Conservation (phyloP, 306 rosid species). For the Argentina anserina region DNA sequence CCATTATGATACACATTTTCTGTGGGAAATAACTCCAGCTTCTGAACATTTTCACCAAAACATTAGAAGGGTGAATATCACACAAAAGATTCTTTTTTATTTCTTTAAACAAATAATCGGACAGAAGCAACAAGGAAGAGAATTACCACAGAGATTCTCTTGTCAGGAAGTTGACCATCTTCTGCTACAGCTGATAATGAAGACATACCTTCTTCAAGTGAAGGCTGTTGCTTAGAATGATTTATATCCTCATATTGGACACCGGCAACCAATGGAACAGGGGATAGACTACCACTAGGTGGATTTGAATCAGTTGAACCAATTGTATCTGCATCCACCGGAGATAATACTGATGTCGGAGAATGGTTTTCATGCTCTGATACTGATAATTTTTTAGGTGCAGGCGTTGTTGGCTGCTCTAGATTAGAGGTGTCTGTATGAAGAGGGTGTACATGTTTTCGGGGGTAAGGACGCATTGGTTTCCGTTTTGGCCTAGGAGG, state of each 20-base stretch:
- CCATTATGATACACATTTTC: constrained; percentile 32
- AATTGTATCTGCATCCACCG: constrained; percentile 40
- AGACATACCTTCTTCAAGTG: constrained; percentile 34
- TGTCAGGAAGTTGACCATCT: constrained; percentile 19
- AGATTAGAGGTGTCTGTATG: constrained; percentile 26
- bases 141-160: constrained; percentile 45
- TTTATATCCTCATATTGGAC: constrained; percentile 20
- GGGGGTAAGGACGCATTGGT: constrained; percentile 88
- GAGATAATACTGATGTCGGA: constrained; percentile 61
- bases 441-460: constrained; percentile 45
- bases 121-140: constrained; percentile 11
- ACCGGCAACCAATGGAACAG: constrained; percentile 47
- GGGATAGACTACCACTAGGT: constrained; percentile 48
- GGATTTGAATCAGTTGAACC: constrained; percentile 50
- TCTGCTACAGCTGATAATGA: constrained; percentile 26
- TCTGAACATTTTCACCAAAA: constrained; percentile 35
- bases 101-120: neutral
- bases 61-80: constrained; percentile 17
- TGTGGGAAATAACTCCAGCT: constrained; percentile 34
- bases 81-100: neutral
- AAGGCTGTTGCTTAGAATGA: constrained; percentile 36
- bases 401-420: constrained; percentile 41
- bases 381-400: constrained; percentile 43
- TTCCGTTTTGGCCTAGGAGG: constrained; percentile 86
- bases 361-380: constrained; percentile 60